Percentiles rank a stretch among this genome's conserved stretches.
phyloP scores from a whole-genome alignment of 768 basidiomycete species.

The Lactarius hengduanensis region DNA sequence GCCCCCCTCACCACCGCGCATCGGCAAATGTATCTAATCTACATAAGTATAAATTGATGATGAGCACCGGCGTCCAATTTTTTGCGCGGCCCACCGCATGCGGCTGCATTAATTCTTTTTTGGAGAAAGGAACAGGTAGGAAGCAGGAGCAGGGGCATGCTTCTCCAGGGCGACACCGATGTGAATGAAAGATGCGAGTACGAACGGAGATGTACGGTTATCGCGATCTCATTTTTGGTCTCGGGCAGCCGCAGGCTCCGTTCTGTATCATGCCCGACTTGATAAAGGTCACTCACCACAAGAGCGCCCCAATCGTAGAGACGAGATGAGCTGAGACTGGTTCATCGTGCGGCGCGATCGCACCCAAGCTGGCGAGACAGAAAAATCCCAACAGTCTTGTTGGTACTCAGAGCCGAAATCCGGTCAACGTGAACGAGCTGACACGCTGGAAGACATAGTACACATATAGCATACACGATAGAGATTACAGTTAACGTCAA shows the following conservation, averaged over 20 bases:
- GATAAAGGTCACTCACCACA: background rate
- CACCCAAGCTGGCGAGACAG: background rate
- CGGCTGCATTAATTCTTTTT: background rate
- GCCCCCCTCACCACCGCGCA: background rate
- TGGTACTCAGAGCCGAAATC: background rate
- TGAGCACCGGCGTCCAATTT: background rate
- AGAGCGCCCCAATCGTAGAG: background rate
- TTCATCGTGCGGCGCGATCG: background rate
- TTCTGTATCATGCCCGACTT: background rate
- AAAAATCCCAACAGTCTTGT: background rate
- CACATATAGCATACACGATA: slow-evolving; percentile 28
- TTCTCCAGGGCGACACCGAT: background rate
- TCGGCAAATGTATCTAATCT: background rate
- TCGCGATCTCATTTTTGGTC: background rate
- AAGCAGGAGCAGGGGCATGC: background rate
- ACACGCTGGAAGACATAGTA: slow-evolving; percentile 8
- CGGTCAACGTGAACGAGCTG: background rate
- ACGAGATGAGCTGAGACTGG: background rate
- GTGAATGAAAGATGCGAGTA: background rate
- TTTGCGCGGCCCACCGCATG: background rate
- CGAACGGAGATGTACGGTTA: slow-evolving; percentile 1
- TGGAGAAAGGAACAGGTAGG: background rate
- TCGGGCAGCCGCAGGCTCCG: background rate
- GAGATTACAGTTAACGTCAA: slow-evolving; percentile 21
- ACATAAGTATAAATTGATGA: background rate